Evolutionary conservation across 805 yeast species (phyloP).

Genomic region (Spathaspora girioi): DNA sequence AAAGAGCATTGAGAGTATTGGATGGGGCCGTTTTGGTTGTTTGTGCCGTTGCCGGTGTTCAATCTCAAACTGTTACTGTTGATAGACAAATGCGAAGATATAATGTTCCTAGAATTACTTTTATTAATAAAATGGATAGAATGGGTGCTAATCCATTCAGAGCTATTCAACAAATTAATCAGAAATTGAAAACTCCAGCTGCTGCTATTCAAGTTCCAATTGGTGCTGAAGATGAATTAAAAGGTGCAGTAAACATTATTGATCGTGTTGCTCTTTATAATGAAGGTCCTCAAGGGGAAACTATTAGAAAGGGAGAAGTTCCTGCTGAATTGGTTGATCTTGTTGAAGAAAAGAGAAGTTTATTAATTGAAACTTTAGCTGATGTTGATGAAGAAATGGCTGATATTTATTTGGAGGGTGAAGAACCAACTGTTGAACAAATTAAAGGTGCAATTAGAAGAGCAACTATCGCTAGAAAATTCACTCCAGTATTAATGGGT

Average conservation of each 20-base stretch:
- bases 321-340: conserved; percentile 79
- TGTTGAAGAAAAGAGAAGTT: conserved; percentile 84
- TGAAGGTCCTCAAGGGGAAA: conserved; percentile 89
- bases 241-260: conserved; percentile 90
- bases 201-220: conserved; percentile 98
- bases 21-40: conserved; percentile 98
- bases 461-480: conserved; percentile 90
- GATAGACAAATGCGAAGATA: conserved; percentile 99
- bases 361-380: conserved; percentile 89
- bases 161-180: conserved; percentile 87
- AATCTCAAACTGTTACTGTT: conserved; percentile 96
- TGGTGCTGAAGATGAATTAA: conserved; percentile 81
- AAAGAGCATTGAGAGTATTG: conserved; percentile 94
- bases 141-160: conserved; percentile 98
- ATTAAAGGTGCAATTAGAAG: conserved; percentile 88
- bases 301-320: conserved; percentile 52
- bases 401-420: conserved; percentile 85
- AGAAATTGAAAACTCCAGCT: conserved; percentile 86
- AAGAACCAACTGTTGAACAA: conserved; percentile 80
- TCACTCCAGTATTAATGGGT: conserved; percentile 99
- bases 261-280: conserved; percentile 83
- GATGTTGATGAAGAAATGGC: conserved; percentile 98
- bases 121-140: conserved; percentile 97
- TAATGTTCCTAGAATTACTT: conserved; percentile 94
- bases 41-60: conserved; percentile 98